phyloP scores from a whole-genome alignment of 2,329 filamentous ascomycete genomes.

The Alternaria sp. region DNA sequence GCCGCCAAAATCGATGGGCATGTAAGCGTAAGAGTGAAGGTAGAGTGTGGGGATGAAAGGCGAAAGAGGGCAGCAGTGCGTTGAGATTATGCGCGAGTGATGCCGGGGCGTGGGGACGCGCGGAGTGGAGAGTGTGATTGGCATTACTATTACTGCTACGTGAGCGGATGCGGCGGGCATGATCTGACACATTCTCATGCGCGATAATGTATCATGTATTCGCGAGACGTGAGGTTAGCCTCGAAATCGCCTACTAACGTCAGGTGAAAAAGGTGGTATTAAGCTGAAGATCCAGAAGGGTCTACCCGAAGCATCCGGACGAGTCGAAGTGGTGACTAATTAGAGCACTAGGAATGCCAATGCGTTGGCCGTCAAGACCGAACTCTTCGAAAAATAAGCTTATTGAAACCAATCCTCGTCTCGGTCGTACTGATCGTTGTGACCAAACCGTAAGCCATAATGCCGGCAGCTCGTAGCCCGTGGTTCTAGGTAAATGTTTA shows the following conservation, averaged over 20 bases:
- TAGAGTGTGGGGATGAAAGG: too few species aligned
- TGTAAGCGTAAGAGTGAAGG: background rate
- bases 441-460: background rate
- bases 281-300: background rate
- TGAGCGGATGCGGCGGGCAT: background rate
- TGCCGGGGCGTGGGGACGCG: background rate
- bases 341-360: background rate
- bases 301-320: background rate
- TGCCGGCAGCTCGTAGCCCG: background rate
- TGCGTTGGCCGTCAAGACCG: background rate
- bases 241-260: background rate
- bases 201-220: background rate
- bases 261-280: background rate
- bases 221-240: background rate
- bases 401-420: background rate
- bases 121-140: background rate
- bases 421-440: background rate
- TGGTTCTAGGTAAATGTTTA: background rate
- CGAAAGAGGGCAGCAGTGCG: background rate
- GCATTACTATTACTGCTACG: constrained; percentile 1
- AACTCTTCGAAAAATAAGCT: background rate
- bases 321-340: background rate
- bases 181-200: background rate
- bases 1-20: background rate
- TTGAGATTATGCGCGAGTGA: background rate